A percentile compares a stretch with the other conserved stretches of the same genome.
Conservation (phyloP, 345 rosid genomes). For the Kandelia obovata region DNA sequence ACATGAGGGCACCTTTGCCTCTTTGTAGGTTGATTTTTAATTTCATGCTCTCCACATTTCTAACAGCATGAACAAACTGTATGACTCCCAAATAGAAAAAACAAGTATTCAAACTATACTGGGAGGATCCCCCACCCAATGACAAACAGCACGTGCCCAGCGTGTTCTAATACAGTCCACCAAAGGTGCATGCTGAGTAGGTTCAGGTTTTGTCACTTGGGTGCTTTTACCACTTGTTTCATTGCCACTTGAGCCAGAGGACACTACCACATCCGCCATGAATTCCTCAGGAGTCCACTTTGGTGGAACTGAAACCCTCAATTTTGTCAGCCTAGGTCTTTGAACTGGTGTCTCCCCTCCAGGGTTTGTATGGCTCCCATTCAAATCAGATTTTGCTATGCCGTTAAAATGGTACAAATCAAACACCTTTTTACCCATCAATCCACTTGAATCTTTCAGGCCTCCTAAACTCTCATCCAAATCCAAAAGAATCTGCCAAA, state of each 20-base stretch:
- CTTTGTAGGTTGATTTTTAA: conserved; percentile 1
- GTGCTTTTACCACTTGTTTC: conserved; percentile 43
- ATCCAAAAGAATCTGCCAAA: conserved; percentile 89
- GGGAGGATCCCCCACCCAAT: conserved; percentile 94
- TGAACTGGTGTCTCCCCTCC: conserved; percentile 63
- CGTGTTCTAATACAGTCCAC: conserved; percentile 93
- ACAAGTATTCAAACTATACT: conserved; percentile 68
- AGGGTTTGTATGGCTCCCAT: conserved; percentile 49
- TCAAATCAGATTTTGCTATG: conserved; percentile 89
- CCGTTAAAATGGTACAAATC: conserved; percentile 96
- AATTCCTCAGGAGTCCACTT: conserved; percentile 97
- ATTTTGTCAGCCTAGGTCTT: conserved; percentile 91
- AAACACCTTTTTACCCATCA: conserved; percentile 96
- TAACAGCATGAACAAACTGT: background rate
- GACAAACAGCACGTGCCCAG: conserved; percentile 88
- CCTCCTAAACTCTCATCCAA: conserved; percentile 79
- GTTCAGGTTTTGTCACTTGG: conserved; percentile 64
- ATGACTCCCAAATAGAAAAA: background rate
- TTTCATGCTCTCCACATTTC: conserved; percentile 2
- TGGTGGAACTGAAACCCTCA: conserved; percentile 96
- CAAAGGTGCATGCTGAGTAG: conserved; percentile 85
- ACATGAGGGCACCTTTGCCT: background rate
- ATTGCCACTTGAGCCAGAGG: conserved; percentile 40
- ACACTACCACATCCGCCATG: conserved; percentile 53
- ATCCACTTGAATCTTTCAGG: conserved; percentile 78